Base-by-base conservation (phyloP, 225 moss, liverwort and hornwort species). In the Polytrichum commune region DNA sequence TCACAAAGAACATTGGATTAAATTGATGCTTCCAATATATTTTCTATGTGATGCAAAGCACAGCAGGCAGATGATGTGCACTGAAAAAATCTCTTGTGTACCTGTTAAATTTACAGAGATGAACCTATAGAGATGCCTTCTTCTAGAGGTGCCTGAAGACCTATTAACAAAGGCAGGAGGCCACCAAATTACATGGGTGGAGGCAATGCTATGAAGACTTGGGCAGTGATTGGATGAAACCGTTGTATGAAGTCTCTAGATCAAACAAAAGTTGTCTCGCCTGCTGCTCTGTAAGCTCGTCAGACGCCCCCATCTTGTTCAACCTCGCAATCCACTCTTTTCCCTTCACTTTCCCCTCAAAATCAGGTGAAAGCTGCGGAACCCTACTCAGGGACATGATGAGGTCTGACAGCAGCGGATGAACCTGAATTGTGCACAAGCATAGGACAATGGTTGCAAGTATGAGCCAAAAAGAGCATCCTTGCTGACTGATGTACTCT, bases 211-310 rank as follows among this genome's bases (percentile, higher is more conserved):
- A 96, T 4, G 90, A 93, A 62, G 91, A 85, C 72, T 94, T 92
- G 1, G 97, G 94, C 71, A 98, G 78, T 5, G 97, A 92, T 75
- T 94, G 88, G 33, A 98, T 98, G 56, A 98, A 98, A 18, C 85
- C 97, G 70, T 89, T 98, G 75, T 98, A 98, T 18, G 97, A 98
- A 56, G 92, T 92, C 66, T 98, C 97, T 77, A 98, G 80, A 83
- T 98, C 97, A 68, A 98, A 98, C 70, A 88, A 72, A 75, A 98
- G 81, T 71, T 98, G 97, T 54, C 97, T 86, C 32, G 92, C 91
- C 77, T 98, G 94, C 74, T 91, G 91, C 79, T 93, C 94, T 69
- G 88, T 98, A 24, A 98, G 83, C 74, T 98, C 97, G 56, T 98
- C 97, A 18, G 97, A 83, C 18, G 97, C 97, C 60, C 91, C 61